A percentile compares a stretch with the other conserved stretches of the same genome.
Conservation (phyloP, 306 rosid species). For the Vachellia collinsii region DNA sequence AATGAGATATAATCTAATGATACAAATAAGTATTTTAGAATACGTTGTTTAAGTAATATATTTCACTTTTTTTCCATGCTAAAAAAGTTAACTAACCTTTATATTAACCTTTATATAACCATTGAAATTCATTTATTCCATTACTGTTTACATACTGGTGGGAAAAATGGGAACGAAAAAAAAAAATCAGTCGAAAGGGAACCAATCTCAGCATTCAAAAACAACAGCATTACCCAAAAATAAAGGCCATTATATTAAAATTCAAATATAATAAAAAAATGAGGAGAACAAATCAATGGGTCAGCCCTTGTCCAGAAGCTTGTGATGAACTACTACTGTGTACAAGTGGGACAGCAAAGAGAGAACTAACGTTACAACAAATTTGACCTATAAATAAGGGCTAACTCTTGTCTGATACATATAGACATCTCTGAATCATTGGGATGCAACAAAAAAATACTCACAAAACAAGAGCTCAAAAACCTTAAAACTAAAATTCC, state of each 20-base stretch:
- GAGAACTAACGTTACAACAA: conserved; percentile 35
- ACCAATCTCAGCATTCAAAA: conserved; percentile 15
- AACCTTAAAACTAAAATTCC: conserved; percentile 39
- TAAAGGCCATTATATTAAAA: conserved; percentile 38
- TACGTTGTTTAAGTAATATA: no score
- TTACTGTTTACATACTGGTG: not conserved
- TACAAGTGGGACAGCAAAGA: conserved; percentile 20
- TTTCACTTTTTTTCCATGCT: no score
- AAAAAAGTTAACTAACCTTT: no score
- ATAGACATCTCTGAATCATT: conserved; percentile 39
- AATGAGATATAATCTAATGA: no score
- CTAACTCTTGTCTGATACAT: conserved; percentile 46
- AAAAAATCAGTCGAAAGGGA: conserved; percentile 14
- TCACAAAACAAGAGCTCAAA: conserved; percentile 36
- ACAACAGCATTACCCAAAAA: conserved; percentile 41
- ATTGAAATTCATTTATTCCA: not conserved
- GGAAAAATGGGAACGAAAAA: not conserved
- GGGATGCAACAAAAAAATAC: conserved; percentile 38
- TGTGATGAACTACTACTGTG: conserved; percentile 40
- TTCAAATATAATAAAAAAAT: conserved; percentile 31
- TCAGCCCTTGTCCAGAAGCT: conserved; percentile 45
- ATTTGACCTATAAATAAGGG: conserved; percentile 18
- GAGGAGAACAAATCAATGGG: conserved; percentile 46
- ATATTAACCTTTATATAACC: no score
- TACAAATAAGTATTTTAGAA: no score